Conservation (phyloP, 2,329 filamentous ascomycete genomes). For the Biscogniauxia sp. region DNA sequence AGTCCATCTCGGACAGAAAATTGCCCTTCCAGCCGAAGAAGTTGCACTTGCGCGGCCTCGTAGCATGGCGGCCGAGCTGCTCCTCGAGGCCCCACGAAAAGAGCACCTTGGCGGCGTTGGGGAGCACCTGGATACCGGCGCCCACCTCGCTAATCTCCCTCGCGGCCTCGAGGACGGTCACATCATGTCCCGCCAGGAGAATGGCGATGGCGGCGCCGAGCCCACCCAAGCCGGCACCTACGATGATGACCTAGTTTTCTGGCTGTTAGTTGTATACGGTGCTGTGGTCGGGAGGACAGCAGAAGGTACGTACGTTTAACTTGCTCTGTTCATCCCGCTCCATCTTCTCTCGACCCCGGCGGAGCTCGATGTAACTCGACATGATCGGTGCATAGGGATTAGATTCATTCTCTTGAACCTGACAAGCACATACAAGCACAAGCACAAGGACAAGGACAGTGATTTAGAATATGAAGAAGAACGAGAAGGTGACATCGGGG, state of each 20-base stretch:
- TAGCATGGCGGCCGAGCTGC: slow-evolving; percentile 38
- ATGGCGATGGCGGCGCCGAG: slow-evolving; percentile 49
- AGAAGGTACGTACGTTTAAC: too few relatives aligned
- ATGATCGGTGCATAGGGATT: too few relatives aligned
- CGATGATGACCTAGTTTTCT: slow-evolving; percentile 41
- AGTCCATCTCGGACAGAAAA: slow-evolving; percentile 46
- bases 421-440: too few relatives aligned
- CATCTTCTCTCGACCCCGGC: too few relatives aligned
- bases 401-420: too few relatives aligned
- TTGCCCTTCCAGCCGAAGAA: slow-evolving; percentile 55
- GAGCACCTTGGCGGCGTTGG: slow-evolving; percentile 46
- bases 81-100: slow-evolving; percentile 48
- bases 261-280: too few relatives aligned
- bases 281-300: too few relatives aligned
- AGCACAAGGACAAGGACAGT: too few relatives aligned
- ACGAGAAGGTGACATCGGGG: too few relatives aligned
- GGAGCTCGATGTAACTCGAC: too few relatives aligned
- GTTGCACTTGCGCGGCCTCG: slow-evolving; percentile 42
- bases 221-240: slow-evolving; percentile 56
- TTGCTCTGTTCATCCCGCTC: too few relatives aligned
- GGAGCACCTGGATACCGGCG: slow-evolving; percentile 50
- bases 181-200: slow-evolving; percentile 44
- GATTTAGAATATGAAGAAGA: too few relatives aligned
- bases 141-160: slow-evolving; percentile 46
- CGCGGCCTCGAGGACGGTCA: slow-evolving; percentile 48